phyloP scores from a whole-genome alignment of 78 protist species.

The slime mould (Dictyostelium discoideum) region dicty_2.7 NC_007088.5:466501-467000 shows the following conservation, averaged over 20 bases:
- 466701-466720: constrained; percentile 20
- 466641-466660: constrained; percentile 64
- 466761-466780: constrained; percentile 39
- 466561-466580: constrained; percentile 46
- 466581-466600: constrained; percentile 44
- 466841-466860: constrained; percentile 51
- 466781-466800: constrained; percentile 44
- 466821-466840: constrained; percentile 39
- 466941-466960: constrained; percentile 64
- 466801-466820: constrained; percentile 19
- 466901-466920: no score
- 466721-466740: constrained; percentile 23
- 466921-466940: constrained; percentile 72
- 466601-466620: constrained; percentile 57
- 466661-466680: constrained; percentile 26
- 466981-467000: constrained; percentile 35
- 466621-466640: constrained; percentile 70
- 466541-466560: constrained; percentile 71
- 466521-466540: constrained; percentile 27
- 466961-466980: constrained; percentile 51
- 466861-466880: background rate
- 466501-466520: constrained; percentile 10
- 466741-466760: constrained; percentile 36
- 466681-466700: constrained; percentile 49
- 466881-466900: no score